Evolutionary conservation across 306 rosid species (phyloP), one percentile per base, ranked within the genome.

Genomic region (Cucurbita argyrosperma): DNA sequence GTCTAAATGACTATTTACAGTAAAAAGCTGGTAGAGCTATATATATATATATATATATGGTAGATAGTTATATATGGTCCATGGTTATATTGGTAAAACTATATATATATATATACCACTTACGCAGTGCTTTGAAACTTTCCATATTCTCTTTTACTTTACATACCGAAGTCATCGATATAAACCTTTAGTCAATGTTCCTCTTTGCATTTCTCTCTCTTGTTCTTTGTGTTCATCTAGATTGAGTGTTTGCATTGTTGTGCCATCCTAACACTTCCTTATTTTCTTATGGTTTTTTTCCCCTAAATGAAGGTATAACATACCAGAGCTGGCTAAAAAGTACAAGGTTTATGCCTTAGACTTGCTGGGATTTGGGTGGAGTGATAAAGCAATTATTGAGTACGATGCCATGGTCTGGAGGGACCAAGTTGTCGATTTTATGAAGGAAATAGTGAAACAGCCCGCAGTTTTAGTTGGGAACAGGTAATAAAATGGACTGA

Each of bases 341-440:
- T 79, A 94, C 80, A 91, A 87, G 89, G 97, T 94, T 58, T 94
- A 89, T 82, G 97, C 97, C 54, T 65, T 94, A 80, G 99, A 89
- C 88, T 88, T 94, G 88, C 86, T 91, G 78, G 97, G 97, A 51
- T 94, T 94, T 64, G 97, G 99, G 55, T 94, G 99, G 99, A 94
- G 99, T 81, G 97, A 94, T 80, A 94, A 94, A 75, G 99, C 99
- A 76, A 54, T 94, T 47, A 82, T 91, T 1, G 96, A 94, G n/a
- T 94, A 94, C 43, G 96, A 94, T 84, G 92, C 97, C 81, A 55
- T 88, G 91, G 84, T 91, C 23, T 89, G 96, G 99, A 91, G 87
- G 72, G 97, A 88, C 81, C 99, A 94, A 78, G 91, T 87, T 45
- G 91, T 80, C 61, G 97, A 94, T 79, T 94, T 91, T 81, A 26